Evolutionary conservation across 139 green algal species (phyloP).

Genomic region (Micromonas commoda): DNA sequence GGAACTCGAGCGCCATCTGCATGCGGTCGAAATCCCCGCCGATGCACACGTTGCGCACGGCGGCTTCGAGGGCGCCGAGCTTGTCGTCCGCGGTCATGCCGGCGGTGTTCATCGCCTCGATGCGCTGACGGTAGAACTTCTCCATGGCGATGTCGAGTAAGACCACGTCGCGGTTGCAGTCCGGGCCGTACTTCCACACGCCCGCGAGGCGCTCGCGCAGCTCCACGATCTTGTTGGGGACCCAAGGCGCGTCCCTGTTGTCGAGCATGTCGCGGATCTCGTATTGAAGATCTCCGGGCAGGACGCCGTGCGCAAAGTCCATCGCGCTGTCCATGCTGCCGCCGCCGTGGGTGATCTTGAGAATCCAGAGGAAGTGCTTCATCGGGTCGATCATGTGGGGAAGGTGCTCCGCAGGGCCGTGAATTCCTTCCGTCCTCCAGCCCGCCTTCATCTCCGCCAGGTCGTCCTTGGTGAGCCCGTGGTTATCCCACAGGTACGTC

Average conservation of each 20-base stretch:
- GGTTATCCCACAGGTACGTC: slow-evolving; percentile 57
- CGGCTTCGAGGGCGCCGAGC: not conserved
- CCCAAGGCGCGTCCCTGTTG: slow-evolving; percentile 83
- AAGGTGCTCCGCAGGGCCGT: slow-evolving; percentile 53
- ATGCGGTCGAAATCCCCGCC: not conserved
- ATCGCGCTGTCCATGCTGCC: slow-evolving; percentile 74
- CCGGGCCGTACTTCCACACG: slow-evolving; percentile 39
- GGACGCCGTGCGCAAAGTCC: slow-evolving; percentile 48
- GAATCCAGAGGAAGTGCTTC: slow-evolving; percentile 79
- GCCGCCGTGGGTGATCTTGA: slow-evolving; percentile 71
- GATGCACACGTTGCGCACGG: slow-evolving; percentile 6
- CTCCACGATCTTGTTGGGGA: slow-evolving; percentile 83
- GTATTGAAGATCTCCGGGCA: slow-evolving; percentile 30
- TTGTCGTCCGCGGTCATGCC: slow-evolving; percentile 10
- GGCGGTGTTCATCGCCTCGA: slow-evolving; percentile 61
- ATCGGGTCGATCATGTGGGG: slow-evolving; percentile 77
- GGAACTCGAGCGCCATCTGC: not conserved
- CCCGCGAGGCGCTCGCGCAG: slow-evolving; percentile 36
- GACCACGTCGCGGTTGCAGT: slow-evolving; percentile 60
- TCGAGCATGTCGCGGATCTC: slow-evolving; percentile 65
- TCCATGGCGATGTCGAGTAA: slow-evolving; percentile 89
- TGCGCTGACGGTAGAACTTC: slow-evolving; percentile 62
- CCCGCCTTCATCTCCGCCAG: slow-evolving; percentile 50
- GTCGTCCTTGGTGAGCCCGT: slow-evolving; percentile 56
- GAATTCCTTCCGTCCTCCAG: slow-evolving; percentile 39